Evolutionary conservation across 2,329 filamentous ascomycete genomes (phyloP).

Genomic region (Cladophialophora immunda): DNA sequence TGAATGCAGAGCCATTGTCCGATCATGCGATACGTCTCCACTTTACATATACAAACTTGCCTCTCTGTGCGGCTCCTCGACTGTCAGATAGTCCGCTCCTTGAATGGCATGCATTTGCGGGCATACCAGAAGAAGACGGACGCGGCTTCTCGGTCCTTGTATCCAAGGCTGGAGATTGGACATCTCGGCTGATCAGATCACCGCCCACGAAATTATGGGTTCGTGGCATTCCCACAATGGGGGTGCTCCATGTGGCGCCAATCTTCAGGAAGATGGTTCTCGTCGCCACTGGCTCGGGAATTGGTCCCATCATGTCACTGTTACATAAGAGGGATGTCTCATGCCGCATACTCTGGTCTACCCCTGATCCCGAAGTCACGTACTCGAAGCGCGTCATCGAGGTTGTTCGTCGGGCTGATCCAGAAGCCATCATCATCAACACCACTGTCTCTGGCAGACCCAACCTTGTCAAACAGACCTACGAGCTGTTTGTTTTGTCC

Average conservation of each 20-base stretch:
- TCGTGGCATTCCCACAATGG: conserved; percentile 71
- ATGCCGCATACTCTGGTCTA: conserved; percentile 73
- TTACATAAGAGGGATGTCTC: conserved; percentile 58
- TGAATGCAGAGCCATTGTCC: conserved; percentile 73
- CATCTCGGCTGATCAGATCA: conserved; percentile 67
- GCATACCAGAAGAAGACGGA: conserved; percentile 68
- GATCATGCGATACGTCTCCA: conserved; percentile 75
- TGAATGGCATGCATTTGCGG: conserved; percentile 81
- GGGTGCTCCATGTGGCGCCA: conserved; percentile 72
- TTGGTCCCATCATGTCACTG: conserved; percentile 73
- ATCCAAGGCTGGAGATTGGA: conserved; percentile 81
- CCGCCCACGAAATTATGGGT: conserved; percentile 72
- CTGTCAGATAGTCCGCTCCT: conserved; percentile 69
- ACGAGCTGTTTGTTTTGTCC: conserved; percentile 57
- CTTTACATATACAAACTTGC: conserved; percentile 70
- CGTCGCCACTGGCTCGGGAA: conserved; percentile 76
- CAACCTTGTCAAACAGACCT: conserved; percentile 67
- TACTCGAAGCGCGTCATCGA: conserved; percentile 68
- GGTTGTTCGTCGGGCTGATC: conserved; percentile 65
- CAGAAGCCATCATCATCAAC: conserved; percentile 72
- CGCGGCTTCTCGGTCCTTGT: conserved; percentile 73
- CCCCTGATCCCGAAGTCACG: conserved; percentile 67
- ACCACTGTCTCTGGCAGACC: conserved; percentile 67
- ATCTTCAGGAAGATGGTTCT: conserved; percentile 72
- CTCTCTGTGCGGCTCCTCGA: conserved; percentile 65